Evolutionary conservation across 805 yeast genomes (phyloP).

Genomic region (Wickerhamiella siamensis): DNA sequence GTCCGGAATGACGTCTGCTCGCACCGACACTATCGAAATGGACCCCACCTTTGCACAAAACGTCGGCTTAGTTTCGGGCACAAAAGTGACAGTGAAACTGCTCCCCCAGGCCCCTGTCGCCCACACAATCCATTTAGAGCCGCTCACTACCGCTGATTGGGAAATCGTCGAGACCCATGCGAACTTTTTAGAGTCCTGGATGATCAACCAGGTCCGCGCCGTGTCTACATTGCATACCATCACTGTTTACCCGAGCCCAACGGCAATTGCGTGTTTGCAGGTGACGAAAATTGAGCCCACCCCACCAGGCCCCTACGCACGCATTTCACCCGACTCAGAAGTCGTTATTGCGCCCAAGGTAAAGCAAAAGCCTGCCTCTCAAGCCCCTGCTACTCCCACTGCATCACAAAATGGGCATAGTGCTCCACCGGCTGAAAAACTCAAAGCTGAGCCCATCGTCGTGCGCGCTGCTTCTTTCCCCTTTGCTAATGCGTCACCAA

Average conservation of each 20-base stretch:
- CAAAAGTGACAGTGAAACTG: constrained; percentile 27
- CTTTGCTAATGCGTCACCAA: constrained; percentile 2
- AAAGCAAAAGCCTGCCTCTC: neutral
- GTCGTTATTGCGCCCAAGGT: constrained; percentile 62
- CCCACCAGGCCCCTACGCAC: constrained; percentile 29
- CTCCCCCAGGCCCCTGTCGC: constrained; percentile 39
- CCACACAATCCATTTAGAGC: constrained; percentile 59
- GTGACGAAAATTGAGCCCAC: constrained; percentile 36
- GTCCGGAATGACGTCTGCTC: constrained; percentile 40
- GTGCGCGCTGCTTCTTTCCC: constrained; percentile 10
- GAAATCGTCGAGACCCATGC: constrained; percentile 79
- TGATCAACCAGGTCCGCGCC: constrained; percentile 69
- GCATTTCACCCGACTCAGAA: constrained; percentile 49
- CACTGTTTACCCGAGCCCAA: constrained; percentile 55
- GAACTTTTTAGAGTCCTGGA: constrained; percentile 52
- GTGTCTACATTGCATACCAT: constrained; percentile 45
- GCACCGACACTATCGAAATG: constrained; percentile 34
- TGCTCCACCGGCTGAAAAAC: too few species aligned
- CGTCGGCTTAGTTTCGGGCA: constrained; percentile 33
- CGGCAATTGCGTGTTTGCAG: constrained; percentile 42
- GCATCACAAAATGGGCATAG: neutral
- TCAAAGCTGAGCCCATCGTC: neutral
- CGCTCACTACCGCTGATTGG: constrained; percentile 71
- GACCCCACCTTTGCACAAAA: constrained; percentile 53
- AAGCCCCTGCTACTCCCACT: neutral